These are phyloP conservation scores for Terfezia boudieri DNA, from an alignment of 495 filamentous ascomycete species.

Conservation along the genomic window DNA sequence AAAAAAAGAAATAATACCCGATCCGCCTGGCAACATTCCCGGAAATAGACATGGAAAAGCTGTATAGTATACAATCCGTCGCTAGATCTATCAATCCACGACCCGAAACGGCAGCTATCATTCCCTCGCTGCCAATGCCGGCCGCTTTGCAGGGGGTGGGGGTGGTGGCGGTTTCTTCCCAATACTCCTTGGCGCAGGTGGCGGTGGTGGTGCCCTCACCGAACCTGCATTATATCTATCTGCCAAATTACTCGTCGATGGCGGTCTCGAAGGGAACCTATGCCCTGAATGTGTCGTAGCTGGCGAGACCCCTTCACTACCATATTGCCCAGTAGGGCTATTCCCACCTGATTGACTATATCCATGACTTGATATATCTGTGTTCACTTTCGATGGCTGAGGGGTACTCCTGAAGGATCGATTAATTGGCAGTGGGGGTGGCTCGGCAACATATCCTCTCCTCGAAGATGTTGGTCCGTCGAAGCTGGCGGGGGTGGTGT, in stretches of 20 bases:
- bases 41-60: too few relatives aligned
- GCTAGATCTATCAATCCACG: too few relatives aligned
- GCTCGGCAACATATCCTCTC: conserved; percentile 13
- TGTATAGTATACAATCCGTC: too few relatives aligned
- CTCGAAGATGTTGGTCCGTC: conserved; percentile 6
- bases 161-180: conserved; percentile 17
- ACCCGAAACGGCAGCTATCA: background rate
- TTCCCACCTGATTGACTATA: background rate
- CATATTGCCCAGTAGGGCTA: background rate
- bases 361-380: background rate
- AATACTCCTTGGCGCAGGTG: conserved; percentile 1
- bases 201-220: conserved; percentile 14
- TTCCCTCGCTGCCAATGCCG: conserved; percentile 5
- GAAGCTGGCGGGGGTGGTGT: conserved; percentile 10
- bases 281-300: background rate
- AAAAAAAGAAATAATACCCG: too few relatives aligned
- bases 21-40: too few relatives aligned
- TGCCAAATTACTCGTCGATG: conserved; percentile 3
- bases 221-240: conserved; percentile 2
- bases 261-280: conserved; percentile 2
- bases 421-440: conserved; percentile 10
- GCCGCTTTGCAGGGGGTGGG: conserved; percentile 15
- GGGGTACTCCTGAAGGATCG: background rate
- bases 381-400: background rate
- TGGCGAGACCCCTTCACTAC: background rate